A percentile compares a stretch with the other conserved stretches of the same genome.
Evolutionary conservation across 495 filamentous ascomycete species (phyloP).

Genomic region (Penicillium mononematosum): DNA sequence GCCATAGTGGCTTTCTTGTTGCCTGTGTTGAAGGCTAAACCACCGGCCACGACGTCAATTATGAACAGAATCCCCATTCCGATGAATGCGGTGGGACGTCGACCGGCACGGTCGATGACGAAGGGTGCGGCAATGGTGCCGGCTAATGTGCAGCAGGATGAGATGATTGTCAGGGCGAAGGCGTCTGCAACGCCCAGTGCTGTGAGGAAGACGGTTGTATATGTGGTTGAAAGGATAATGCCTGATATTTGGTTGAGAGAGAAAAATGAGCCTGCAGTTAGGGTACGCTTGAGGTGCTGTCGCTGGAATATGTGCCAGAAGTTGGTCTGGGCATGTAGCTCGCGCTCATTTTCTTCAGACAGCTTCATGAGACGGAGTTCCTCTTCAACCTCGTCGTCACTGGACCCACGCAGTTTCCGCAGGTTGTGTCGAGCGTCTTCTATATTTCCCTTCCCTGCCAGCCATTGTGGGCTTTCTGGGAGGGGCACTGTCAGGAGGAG

Average conservation of each 20-base stretch:
- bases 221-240: slow-evolving; percentile 41
- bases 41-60: slow-evolving; percentile 30
- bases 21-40: slow-evolving; percentile 29
- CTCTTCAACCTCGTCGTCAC: slow-evolving; percentile 30
- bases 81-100: slow-evolving; percentile 39
- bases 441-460: slow-evolving; percentile 52
- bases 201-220: slow-evolving; percentile 38
- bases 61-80: slow-evolving; percentile 34
- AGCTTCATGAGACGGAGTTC: slow-evolving; percentile 34
- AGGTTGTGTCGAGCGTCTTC: slow-evolving; percentile 32
- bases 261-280: slow-evolving; percentile 39
- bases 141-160: slow-evolving; percentile 40
- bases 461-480: slow-evolving; percentile 64
- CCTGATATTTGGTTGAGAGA: slow-evolving; percentile 43
- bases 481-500: slow-evolving; percentile 37
- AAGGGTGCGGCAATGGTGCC: slow-evolving; percentile 39
- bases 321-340: slow-evolving; percentile 25
- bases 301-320: slow-evolving; percentile 42
- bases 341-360: slow-evolving; percentile 30
- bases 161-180: slow-evolving; percentile 37
- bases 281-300: slow-evolving; percentile 34
- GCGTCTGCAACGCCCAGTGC: slow-evolving; percentile 31
- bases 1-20: slow-evolving; percentile 21
- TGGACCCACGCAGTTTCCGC: slow-evolving; percentile 37
- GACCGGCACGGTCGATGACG: slow-evolving; percentile 36